Conservation (phyloP, 371 early-diverging fungal species). For the Saksenaea oblongispora region DNA sequence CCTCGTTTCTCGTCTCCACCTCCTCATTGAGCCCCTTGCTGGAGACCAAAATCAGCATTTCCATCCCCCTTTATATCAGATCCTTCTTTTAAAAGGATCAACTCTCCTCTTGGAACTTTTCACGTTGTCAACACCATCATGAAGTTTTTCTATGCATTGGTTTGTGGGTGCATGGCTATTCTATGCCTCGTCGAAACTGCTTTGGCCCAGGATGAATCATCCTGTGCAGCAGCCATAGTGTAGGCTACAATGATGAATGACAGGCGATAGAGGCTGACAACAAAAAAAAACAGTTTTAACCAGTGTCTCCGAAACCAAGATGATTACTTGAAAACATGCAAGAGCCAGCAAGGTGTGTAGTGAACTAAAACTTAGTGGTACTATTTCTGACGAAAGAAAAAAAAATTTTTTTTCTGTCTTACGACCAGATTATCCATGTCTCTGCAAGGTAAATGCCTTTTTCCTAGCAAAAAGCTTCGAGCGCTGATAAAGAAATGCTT, state of each 20-base stretch:
- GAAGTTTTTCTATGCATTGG: not conserved
- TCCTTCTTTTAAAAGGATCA: not conserved
- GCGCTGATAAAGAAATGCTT: not conserved
- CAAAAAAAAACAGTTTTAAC: slow-evolving; percentile 9
- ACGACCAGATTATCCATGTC: slow-evolving; percentile 23
- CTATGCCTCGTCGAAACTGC: not conserved
- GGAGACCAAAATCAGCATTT: not conserved
- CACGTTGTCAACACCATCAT: not conserved
- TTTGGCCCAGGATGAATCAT: not conserved
- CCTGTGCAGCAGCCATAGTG: not conserved
- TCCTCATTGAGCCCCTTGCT: slow-evolving; percentile 1
- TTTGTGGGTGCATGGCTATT: not conserved
- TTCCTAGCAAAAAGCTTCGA: not conserved
- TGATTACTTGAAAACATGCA: slow-evolving; percentile 20
- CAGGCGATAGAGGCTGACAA: not conserved
- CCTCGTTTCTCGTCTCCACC: not conserved
- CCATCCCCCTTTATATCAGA: slow-evolving; percentile 3
- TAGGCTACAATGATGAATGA: not conserved
- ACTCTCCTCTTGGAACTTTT: not conserved
- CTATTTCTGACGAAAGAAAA: not conserved
- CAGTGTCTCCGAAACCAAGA: slow-evolving; percentile 21
- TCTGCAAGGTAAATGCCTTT: slow-evolving; percentile 18
- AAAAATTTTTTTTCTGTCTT: not conserved
- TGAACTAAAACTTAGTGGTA: not conserved
- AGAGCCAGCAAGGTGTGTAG: slow-evolving; percentile 13